Conservation (phyloP, 257 asterid genomes). For the Nemophila menziesii region DNA sequence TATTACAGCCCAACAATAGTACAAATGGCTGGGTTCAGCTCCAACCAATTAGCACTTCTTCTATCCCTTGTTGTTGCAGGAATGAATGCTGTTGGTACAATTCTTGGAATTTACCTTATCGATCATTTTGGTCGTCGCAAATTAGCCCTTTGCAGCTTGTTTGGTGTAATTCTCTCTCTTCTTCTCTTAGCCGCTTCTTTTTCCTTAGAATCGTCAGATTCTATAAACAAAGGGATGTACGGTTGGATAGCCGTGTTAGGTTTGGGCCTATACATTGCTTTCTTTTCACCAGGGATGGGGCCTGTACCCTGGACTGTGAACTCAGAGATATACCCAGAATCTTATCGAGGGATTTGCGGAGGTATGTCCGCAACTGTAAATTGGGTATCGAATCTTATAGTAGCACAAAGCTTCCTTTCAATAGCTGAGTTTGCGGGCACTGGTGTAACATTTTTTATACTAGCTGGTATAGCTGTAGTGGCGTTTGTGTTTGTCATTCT, state of each 20-base stretch:
- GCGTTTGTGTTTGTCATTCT: constrained; percentile 54
- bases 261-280: constrained; percentile 61
- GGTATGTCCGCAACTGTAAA: constrained; percentile 97
- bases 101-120: constrained; percentile 73
- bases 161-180: constrained; percentile 66
- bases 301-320: constrained; percentile 93
- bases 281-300: constrained; percentile 91
- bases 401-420: constrained; percentile 72
- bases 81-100: constrained; percentile 68
- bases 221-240: constrained; percentile 18
- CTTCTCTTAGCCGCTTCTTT: constrained; percentile 51
- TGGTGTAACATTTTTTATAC: constrained; percentile 60
- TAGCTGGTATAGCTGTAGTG: constrained; percentile 51
- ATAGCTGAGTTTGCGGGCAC: constrained; percentile 50
- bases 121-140: constrained; percentile 71
- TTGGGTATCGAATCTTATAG: constrained; percentile 80
- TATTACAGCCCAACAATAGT: constrained; percentile 88
- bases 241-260: constrained; percentile 86
- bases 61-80: constrained; percentile 61
- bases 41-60: constrained; percentile 77
- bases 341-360: constrained; percentile 73
- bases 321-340: constrained; percentile 82
- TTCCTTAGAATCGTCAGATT: constrained; percentile 30
- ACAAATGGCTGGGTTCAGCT: constrained; percentile 89
- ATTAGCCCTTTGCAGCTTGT: constrained; percentile 65